phyloP scores from a whole-genome alignment of 768 basidiomycete genomes.

The Plicaturopsis crispa region DNA sequence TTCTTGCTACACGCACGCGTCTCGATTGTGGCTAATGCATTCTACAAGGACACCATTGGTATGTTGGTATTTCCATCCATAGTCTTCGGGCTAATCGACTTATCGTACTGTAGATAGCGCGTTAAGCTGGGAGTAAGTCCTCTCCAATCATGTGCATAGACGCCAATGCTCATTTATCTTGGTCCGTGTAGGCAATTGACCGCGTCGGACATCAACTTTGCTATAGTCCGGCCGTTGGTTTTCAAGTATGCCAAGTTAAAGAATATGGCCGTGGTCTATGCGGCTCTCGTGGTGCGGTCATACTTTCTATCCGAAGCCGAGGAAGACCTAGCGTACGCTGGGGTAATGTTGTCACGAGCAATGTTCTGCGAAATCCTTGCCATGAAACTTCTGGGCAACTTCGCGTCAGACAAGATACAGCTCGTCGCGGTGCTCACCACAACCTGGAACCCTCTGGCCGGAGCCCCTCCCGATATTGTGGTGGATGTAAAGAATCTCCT shows the following conservation, averaged over 20 bases:
- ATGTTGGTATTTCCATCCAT: conserved; percentile 12
- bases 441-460: conserved; percentile 79
- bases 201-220: conserved; percentile 77
- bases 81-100: background rate
- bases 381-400: conserved; percentile 74
- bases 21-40: conserved; percentile 37
- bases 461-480: conserved; percentile 59
- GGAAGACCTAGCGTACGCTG: conserved; percentile 69
- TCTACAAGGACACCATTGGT: conserved; percentile 13
- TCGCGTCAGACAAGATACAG: conserved; percentile 68
- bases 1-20: conserved; percentile 13
- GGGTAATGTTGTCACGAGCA: conserved; percentile 62
- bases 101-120: conserved; percentile 46
- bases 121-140: conserved; percentile 72
- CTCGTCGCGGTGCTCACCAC: conserved; percentile 69
- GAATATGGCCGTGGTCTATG: conserved; percentile 71
- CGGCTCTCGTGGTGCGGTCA: conserved; percentile 68
- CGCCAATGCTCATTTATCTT: conserved; percentile 6
- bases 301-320: conserved; percentile 70
- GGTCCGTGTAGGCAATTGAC: conserved; percentile 55
- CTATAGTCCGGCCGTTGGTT: conserved; percentile 70
- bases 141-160: conserved; percentile 5
- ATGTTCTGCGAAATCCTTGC: conserved; percentile 84
- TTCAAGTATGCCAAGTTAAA: conserved; percentile 68
- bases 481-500: conserved; percentile 55